Evolutionary conservation across 371 early-diverging fungal species (phyloP).

Genomic region (Zopfochytrium polystomum): DNA sequence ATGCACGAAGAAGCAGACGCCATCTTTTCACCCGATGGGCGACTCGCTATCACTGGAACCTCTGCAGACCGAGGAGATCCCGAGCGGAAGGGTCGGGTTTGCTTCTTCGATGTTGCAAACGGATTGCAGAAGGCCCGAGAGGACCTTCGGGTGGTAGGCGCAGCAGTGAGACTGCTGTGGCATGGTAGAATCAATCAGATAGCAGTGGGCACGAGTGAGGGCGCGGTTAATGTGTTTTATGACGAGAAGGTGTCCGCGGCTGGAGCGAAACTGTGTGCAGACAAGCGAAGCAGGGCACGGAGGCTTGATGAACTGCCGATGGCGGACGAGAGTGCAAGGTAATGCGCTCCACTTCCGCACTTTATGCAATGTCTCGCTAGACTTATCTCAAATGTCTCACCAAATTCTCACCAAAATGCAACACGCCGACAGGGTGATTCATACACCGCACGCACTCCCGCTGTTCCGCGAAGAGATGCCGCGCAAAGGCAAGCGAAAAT

Average conservation of each 20-base stretch:
- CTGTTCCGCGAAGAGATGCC: conserved; percentile 77
- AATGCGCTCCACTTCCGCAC: too few species aligned
- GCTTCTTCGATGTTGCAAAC: conserved; percentile 59
- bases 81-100: conserved; percentile 49
- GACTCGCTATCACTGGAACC: conserved; percentile 49
- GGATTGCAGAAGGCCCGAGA: conserved; percentile 67
- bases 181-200: conserved; percentile 82
- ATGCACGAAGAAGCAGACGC: conserved; percentile 80
- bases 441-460: conserved; percentile 84
- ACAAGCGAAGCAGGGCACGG: conserved; percentile 61
- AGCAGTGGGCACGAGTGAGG: conserved; percentile 72
- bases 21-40: conserved; percentile 84
- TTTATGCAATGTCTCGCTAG: too few species aligned
- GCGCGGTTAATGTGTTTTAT: conserved; percentile 73
- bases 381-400: too few species aligned
- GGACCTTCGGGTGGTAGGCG: conserved; percentile 54
- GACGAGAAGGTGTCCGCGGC: conserved; percentile 66
- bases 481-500: conserved; percentile 63
- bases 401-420: too few species aligned
- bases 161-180: conserved; percentile 78
- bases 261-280: conserved; percentile 73
- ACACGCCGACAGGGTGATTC: conserved; percentile 73
- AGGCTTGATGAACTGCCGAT: conserved; percentile 57
- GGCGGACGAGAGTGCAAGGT: conserved; percentile 29
- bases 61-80: conserved; percentile 67